phyloP scores from a whole-genome alignment of 2,329 filamentous ascomycete species.

The Colletotrichum musae region DNA sequence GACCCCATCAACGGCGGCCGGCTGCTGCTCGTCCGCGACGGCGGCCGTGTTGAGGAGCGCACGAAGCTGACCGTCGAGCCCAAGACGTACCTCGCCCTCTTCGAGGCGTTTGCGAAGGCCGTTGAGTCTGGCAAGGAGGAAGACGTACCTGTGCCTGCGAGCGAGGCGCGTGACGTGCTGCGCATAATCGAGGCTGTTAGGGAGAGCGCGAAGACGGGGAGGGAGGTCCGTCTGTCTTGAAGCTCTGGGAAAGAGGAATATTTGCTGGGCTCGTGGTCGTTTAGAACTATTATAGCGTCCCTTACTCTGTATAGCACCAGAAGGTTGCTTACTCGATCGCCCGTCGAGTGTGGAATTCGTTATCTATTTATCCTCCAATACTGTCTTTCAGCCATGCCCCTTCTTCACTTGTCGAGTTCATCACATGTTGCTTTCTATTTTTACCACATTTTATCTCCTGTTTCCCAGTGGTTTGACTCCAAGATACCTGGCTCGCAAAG shows the following conservation, averaged over 20 bases:
- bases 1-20: conserved; percentile 68
- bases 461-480: too few relatives aligned
- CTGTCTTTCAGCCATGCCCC: too few relatives aligned
- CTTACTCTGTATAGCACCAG: too few relatives aligned
- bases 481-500: too few relatives aligned
- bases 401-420: too few relatives aligned
- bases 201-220: conserved; percentile 65
- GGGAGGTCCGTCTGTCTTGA: conserved; percentile 57
- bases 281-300: too few relatives aligned
- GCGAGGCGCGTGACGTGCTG: conserved; percentile 68
- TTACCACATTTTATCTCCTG: too few relatives aligned
- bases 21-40: conserved; percentile 68
- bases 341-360: too few relatives aligned
- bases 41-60: conserved; percentile 65
- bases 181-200: conserved; percentile 66
- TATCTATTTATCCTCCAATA: too few relatives aligned
- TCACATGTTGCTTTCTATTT: too few relatives aligned
- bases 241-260: neutral
- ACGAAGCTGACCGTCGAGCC: conserved; percentile 72
- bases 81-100: conserved; percentile 78
- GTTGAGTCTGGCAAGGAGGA: conserved; percentile 63
- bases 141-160: conserved; percentile 66
- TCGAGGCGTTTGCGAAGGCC: conserved; percentile 66
- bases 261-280: too few relatives aligned
- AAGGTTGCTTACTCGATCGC: too few relatives aligned